Base-by-base conservation (phyloP, 129 eudicot genomes). In the Artemisia tridentata region DNA sequence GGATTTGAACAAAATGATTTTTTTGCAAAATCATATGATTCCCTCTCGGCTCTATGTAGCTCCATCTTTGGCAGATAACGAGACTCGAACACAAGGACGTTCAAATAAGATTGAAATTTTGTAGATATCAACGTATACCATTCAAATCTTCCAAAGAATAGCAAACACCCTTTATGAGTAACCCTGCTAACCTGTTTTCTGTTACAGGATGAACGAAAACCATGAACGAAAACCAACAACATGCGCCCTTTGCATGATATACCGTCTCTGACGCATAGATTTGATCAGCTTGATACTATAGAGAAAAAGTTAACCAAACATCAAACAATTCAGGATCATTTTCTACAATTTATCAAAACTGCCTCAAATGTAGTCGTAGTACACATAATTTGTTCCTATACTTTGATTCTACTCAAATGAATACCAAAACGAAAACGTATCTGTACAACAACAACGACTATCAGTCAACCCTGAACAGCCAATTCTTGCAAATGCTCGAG, bases 391-490 rank as follows among this genome's bases (percentile, higher is more conserved):
- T 61, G 20, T 61, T 41, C 34, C 63, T 57, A 57, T 20, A 57
- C 34, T 1, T 38, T 31, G 5, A 72, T 72, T 29, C 59, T 72
- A 69, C 7, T 31, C 12, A 49, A 72, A 31, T 7, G 65, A 3
- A 54, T 21, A 54, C 55, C 2, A 69, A 11, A 19, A 2, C n/a
- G 25, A 23, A 69, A 45, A 66, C 14, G 10, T 56, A 41, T 54
- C 72, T 78, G 46, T 71, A 71, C 77, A 63, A 77, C 66, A 69
- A 63, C 75, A 76, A 29, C 51, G 4, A 48, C 29, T 3, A 52
- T 0, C 1, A 46, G 55, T 87, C 81, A 92, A 31, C 88, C 95
- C 84, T 89, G 96, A 80, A 92, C 98, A 46, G 98, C 98, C 80
- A 92, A 69, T 38, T 80, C 86, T 67, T 85, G 96, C 83, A 92